Evolutionary conservation across 108 stramenopile genomes (phyloP), one percentile per base, ranked within the genome.

Genomic region (Cyclostephanos invisitatus): DNA sequence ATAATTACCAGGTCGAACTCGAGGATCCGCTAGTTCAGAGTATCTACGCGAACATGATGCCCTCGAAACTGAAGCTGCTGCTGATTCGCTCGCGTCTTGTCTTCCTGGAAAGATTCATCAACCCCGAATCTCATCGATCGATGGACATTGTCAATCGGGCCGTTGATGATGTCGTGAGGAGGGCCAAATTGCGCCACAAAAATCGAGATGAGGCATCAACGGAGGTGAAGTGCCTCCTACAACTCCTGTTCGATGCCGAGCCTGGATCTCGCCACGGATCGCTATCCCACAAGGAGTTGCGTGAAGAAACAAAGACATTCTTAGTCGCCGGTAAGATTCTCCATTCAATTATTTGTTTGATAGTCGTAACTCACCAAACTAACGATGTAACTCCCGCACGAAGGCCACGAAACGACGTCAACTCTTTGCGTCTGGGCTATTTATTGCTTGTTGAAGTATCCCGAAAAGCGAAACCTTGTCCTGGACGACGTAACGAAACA

Each of bases 301-400:
- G 64, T 38, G 84, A 80, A 67, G 89, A 90, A 81, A 73, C 83
- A 29, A 87, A 87, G 66, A 87, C 86, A 11, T 85, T 90, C 51
- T 17, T 90, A 56, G 12, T 86, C 22, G 86, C 89, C 20, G 89
- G 88, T 57, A 29, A 25, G 56, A 57, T 29, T 11, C 4, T 62
- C 3, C 37, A 24, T 35, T 46, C 55, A 57, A n/a, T 17, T 29
- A 57, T 28, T 57, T 35, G 8, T 24, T 28, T 28, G 29, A 29
- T 5, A 28, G 27, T 29, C 27, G 3, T 40, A 40, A 53, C 22
- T 53, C 51, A 53, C 20, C 24, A 40, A 20, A 14, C n/a, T 53
- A 57, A 57, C 5, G 15, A 5, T 28, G 27, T 57, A 24, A 11
- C 27, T 57, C 28, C 27, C 14, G 24, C 0, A 57, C 56, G 56